Conservation (phyloP, 176 grass and related monocot species). For the Paspalum notatum region DNA sequence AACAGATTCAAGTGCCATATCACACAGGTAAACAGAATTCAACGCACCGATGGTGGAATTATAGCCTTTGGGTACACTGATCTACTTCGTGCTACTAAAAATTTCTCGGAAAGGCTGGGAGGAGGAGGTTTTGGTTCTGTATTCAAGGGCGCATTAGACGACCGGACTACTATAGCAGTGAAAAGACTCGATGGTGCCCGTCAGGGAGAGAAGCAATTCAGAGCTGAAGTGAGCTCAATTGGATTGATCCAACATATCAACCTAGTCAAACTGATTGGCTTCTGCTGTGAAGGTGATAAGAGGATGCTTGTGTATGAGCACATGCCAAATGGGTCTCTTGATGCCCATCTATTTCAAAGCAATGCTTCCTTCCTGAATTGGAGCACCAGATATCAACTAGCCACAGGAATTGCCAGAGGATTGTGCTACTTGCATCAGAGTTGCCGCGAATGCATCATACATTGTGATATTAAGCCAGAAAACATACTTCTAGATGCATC, state of each 20-base stretch:
- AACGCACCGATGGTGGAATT: background rate
- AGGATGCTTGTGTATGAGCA: constrained; percentile 5
- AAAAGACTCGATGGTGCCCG: background rate
- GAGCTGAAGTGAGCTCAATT: background rate
- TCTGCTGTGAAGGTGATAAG: background rate
- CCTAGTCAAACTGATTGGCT: background rate
- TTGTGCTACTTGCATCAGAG: constrained; percentile 47
- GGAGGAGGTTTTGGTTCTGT: constrained; percentile 7
- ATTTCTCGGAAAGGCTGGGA: background rate
- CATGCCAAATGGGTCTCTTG: constrained; percentile 4
- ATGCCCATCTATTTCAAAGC: background rate
- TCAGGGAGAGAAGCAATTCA: constrained; percentile 11
- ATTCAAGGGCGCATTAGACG: background rate
- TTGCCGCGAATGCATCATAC: constrained; percentile 52
- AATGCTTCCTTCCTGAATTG: background rate
- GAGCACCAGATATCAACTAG: background rate
- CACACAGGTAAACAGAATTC: too few species aligned
- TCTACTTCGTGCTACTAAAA: background rate
- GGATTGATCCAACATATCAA: constrained; percentile 3
- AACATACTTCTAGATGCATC: constrained; percentile 37
- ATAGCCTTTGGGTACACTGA: background rate
- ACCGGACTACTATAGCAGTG: background rate
- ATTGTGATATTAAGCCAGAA: constrained; percentile 52
- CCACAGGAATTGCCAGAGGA: constrained; percentile 41
- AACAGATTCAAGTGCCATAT: background rate